Percentiles rank a stretch among this genome's conserved stretches.
These are phyloP conservation scores for Mrakia gelida DNA, from an alignment of 768 basidiomycete genomes.

Conservation along the genomic window DNA sequence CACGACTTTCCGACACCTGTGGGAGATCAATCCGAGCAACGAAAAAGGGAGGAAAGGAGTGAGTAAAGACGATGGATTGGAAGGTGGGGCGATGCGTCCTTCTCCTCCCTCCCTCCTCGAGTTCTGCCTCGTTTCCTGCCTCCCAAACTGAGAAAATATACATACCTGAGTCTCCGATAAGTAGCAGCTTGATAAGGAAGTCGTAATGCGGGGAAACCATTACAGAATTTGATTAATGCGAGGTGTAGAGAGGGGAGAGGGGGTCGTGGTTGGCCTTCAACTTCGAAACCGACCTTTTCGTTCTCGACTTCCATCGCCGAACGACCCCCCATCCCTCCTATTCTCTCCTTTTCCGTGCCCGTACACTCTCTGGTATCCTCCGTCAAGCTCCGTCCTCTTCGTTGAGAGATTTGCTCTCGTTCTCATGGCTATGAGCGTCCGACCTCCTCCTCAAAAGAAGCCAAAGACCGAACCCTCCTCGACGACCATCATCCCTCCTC, in stretches of 20 bases:
- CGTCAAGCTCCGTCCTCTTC: background rate
- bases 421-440: background rate
- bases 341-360: background rate
- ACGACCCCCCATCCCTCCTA: background rate
- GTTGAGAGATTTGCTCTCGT: background rate
- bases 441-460: slow-evolving; percentile 7
- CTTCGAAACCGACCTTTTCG: too few species aligned
- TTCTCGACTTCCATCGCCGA: background rate
- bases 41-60: slow-evolving; percentile 40
- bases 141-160: background rate
- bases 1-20: slow-evolving; percentile 87
- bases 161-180: slow-evolving; percentile 91
- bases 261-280: too few species aligned
- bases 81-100: background rate
- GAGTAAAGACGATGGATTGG: background rate
- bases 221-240: background rate
- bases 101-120: background rate
- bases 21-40: background rate
- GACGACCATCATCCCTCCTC: background rate
- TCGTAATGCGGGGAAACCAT: slow-evolving; percentile 76
- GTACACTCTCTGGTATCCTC: background rate
- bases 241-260: background rate
- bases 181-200: slow-evolving; percentile 80
- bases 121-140: background rate
- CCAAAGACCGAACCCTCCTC: background rate